These are phyloP conservation scores for Colletotrichum horii DNA, from an alignment of 2,329 filamentous ascomycete genomes.

Conservation along the genomic window DNA sequence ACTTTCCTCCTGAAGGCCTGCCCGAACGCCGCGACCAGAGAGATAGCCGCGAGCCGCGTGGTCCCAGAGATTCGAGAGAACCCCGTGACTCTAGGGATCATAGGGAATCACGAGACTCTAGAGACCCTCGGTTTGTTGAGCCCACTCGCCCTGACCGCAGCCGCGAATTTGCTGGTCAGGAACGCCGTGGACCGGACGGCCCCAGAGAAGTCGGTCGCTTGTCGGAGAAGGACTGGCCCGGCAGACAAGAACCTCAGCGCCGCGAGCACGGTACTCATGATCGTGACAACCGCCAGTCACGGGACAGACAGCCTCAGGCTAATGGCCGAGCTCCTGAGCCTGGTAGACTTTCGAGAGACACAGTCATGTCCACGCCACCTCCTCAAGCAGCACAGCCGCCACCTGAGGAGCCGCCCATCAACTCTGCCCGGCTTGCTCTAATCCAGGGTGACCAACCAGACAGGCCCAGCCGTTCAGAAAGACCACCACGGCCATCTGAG, in stretches of 20 bases:
- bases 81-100: slow-evolving; percentile 25
- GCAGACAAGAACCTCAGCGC: slow-evolving; percentile 33
- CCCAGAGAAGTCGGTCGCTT: slow-evolving; percentile 39
- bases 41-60: slow-evolving; percentile 35
- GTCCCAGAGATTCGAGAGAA: slow-evolving; percentile 31
- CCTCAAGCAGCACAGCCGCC: slow-evolving; percentile 31
- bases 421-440: slow-evolving; percentile 59
- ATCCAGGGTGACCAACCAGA: slow-evolving; percentile 41
- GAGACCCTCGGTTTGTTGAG: slow-evolving; percentile 44
- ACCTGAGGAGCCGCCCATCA: slow-evolving; percentile 53
- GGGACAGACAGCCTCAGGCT: slow-evolving; percentile 36
- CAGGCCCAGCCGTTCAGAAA: slow-evolving; percentile 7
- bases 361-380: slow-evolving; percentile 22
- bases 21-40: slow-evolving; percentile 28
- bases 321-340: slow-evolving; percentile 30
- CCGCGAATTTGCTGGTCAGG: slow-evolving; percentile 44
- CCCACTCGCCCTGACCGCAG: slow-evolving; percentile 43
- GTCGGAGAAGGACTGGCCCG: slow-evolving; percentile 43
- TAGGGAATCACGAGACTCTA: slow-evolving; percentile 36
- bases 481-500: slow-evolving; percentile 9
- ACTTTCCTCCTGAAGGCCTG: slow-evolving; percentile 36
- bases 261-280: slow-evolving; percentile 43
- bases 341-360: slow-evolving; percentile 29
- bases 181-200: slow-evolving; percentile 47
- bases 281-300: slow-evolving; percentile 34